Evolutionary conservation across 805 yeast species (phyloP).

Genomic region (Candida coquimbonensis): DNA sequence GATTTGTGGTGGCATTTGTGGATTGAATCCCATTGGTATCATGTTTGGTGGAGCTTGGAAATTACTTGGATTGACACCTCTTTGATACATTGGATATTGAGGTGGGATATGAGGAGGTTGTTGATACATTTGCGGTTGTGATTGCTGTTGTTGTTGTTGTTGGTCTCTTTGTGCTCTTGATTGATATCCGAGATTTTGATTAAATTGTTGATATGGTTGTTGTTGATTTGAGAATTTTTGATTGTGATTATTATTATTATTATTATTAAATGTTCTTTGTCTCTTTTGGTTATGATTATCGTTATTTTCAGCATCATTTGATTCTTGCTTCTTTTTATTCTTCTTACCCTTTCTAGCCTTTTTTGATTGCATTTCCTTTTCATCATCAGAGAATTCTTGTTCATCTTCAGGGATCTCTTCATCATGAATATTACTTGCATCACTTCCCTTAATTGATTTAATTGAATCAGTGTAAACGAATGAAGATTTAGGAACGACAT

Average conservation of each 20-base stretch:
- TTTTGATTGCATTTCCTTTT: constrained; percentile 69
- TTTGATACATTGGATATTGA: neutral
- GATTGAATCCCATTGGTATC: constrained; percentile 1
- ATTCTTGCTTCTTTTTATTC: neutral
- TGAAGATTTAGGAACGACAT: constrained; percentile 74
- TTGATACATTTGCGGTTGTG: neutral
- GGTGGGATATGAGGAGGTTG: neutral
- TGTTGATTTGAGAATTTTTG: neutral
- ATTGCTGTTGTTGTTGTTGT: neutral
- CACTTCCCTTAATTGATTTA: constrained; percentile 73
- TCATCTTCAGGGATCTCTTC: constrained; percentile 92
- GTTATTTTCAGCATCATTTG: neutral
- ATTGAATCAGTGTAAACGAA: constrained; percentile 72
- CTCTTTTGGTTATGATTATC: constrained; percentile 1
- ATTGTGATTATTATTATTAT: no score
- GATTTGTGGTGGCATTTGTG: constrained; percentile 8
- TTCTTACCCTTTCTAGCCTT: constrained; percentile 36
- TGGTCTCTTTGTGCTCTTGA: constrained; percentile 23
- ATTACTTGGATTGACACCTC: constrained; percentile 6
- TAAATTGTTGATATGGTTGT: neutral
- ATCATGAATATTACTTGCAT: constrained; percentile 91
- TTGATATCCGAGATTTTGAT: constrained; percentile 10
- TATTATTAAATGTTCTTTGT: neutral
- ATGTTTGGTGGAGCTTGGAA: constrained; percentile 15
- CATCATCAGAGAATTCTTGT: constrained; percentile 94